Conservation (phyloP, 169 alveolate species). For the Eimeria tenella region DNA sequence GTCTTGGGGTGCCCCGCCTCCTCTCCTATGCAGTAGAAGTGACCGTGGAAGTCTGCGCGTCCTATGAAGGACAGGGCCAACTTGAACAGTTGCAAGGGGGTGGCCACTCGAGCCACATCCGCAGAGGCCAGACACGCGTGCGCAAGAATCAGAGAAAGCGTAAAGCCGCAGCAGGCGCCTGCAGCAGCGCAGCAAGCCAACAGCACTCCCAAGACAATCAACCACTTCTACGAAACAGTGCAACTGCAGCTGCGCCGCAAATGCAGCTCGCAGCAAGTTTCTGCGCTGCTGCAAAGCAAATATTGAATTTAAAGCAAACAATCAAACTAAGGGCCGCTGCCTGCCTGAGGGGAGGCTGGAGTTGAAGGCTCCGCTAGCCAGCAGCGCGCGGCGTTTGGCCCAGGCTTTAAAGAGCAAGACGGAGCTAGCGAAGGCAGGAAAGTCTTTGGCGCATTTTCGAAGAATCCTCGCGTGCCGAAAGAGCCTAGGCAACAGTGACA, state of each 20-base stretch:
- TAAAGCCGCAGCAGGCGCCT: conserved; percentile 68
- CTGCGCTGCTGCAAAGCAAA: too few relatives aligned
- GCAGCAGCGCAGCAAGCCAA: conserved; percentile 4
- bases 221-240: background rate
- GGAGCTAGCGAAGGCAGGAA: conserved; percentile 58
- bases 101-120: conserved; percentile 45
- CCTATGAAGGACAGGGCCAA: conserved; percentile 70
- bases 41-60: conserved; percentile 39
- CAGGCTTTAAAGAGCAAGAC: conserved; percentile 70
- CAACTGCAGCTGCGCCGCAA: background rate
- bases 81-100: conserved; percentile 64
- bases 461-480: conserved; percentile 25
- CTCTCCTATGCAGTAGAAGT: conserved; percentile 61
- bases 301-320: too few relatives aligned
- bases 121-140: conserved; percentile 63
- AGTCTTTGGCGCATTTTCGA: conserved; percentile 30
- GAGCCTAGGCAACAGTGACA: conserved; percentile 1
- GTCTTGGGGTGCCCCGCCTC: conserved; percentile 3
- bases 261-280: background rate
- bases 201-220: background rate
- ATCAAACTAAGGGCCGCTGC: background rate
- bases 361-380: conserved; percentile 17
- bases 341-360: conserved; percentile 52
- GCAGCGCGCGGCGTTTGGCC: conserved; percentile 69
- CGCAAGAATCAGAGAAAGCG: conserved; percentile 65